Conservation (phyloP, 768 basidiomycete genomes). For the Russula abietina region DNA sequence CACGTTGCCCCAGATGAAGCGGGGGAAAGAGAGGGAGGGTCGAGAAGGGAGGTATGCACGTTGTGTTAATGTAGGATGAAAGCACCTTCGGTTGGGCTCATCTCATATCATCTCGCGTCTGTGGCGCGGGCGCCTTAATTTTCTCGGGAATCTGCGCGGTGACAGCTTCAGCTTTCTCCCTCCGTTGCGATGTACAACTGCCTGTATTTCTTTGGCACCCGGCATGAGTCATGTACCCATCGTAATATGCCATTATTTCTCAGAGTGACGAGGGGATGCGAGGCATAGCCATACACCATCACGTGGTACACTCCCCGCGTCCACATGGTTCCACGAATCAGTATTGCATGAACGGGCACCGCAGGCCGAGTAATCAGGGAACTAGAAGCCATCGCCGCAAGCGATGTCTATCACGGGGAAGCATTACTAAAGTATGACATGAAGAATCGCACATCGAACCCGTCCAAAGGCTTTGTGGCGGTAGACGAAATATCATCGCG, state of each 20-base stretch:
- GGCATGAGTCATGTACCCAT: background rate
- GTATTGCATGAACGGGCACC: background rate
- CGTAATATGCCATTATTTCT: no score
- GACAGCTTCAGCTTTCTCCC: no score
- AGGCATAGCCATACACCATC: background rate
- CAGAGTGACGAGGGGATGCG: background rate
- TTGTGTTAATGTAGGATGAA: constrained; percentile 11
- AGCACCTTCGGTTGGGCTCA: background rate
- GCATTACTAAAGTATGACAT: background rate
- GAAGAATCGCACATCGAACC: background rate
- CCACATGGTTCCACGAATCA: no score
- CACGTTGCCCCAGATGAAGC: background rate
- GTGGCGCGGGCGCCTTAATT: constrained; percentile 17
- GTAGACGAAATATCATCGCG: background rate
- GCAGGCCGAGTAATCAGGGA: background rate
- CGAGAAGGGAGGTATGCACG: background rate
- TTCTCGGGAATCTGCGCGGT: constrained; percentile 11
- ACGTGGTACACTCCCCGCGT: background rate
- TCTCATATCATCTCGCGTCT: constrained; percentile 16
- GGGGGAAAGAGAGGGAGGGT: background rate
- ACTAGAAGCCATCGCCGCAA: background rate
- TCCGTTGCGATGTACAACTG: background rate
- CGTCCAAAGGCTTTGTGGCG: background rate
- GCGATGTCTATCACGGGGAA: background rate
- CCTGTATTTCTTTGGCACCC: background rate